Evolutionary conservation across 345 rosid genomes (phyloP).

Genomic region (Lagerstroemia speciosa): DNA sequence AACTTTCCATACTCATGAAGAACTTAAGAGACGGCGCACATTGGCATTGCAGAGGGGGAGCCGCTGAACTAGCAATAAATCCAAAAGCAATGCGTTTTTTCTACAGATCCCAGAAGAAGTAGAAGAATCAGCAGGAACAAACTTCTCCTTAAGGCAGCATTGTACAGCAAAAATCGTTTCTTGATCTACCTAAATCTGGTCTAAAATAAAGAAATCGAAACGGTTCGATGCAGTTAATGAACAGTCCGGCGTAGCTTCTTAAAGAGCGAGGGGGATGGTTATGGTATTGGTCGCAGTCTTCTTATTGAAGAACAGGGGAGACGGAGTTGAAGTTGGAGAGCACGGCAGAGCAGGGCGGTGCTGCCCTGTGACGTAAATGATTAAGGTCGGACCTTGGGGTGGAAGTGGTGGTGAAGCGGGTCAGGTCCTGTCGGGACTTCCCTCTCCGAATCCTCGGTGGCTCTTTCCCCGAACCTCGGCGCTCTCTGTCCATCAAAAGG

Average conservation of each 20-base stretch:
- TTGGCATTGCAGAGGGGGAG: too few species aligned
- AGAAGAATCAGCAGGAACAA: not conserved
- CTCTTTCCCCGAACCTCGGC: constrained; percentile 1
- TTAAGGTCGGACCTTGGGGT: constrained; percentile 15
- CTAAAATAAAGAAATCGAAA: not conserved
- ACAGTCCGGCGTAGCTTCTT: not conserved
- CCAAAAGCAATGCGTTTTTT: too few species aligned
- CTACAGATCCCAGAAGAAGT: not conserved
- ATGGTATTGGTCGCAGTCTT: too few species aligned
- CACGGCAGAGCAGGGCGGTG: not conserved
- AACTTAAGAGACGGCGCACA: too few species aligned
- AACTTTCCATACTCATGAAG: too few species aligned
- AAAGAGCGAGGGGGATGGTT: too few species aligned
- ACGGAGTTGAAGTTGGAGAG: not conserved
- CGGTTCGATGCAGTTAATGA: not conserved
- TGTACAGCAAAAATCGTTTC: not conserved
- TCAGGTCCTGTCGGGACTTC: constrained; percentile 57
- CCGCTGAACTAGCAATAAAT: too few species aligned
- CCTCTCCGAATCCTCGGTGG: constrained; percentile 29
- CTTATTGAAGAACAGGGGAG: too few species aligned
- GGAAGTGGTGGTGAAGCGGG: constrained; percentile 51
- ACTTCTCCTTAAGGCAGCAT: not conserved
- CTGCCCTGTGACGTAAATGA: not conserved
- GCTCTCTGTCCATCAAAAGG: not conserved
- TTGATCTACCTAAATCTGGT: not conserved